A percentile compares a stretch with the other conserved stretches of the same genome.
Conservation (phyloP, 2,329 filamentous ascomycete species). For the Alternaria novae-zelandiae region DNA sequence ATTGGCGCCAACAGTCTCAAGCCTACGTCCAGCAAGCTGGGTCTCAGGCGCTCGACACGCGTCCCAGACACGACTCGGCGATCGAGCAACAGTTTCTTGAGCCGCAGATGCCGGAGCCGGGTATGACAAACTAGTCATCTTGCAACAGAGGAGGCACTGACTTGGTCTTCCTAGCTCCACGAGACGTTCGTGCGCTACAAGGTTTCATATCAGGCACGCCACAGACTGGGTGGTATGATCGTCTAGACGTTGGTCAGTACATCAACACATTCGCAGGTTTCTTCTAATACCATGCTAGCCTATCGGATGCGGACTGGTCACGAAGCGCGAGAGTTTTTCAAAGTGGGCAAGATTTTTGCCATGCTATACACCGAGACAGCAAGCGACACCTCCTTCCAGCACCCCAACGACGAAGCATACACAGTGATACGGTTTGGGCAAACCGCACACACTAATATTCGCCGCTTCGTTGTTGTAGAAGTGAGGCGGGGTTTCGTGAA, state of each 20-base stretch:
- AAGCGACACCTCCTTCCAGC: background rate
- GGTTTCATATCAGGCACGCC: slow-evolving; percentile 3
- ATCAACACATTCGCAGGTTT: background rate
- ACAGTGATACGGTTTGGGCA: slow-evolving; percentile 21
- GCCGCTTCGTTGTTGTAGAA: slow-evolving; percentile 34
- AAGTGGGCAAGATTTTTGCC: slow-evolving; percentile 25
- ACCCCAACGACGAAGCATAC: slow-evolving; percentile 5
- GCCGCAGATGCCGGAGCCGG: background rate
- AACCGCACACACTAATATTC: slow-evolving; percentile 28
- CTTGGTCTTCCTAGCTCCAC: background rate
- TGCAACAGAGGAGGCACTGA: background rate
- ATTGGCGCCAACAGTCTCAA: background rate
- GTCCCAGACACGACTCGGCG: background rate
- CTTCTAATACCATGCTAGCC: slow-evolving; percentile 4
- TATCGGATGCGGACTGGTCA: slow-evolving; percentile 26
- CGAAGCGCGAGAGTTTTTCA: slow-evolving; percentile 25
- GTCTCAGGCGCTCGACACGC: background rate
- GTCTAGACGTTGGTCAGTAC: slow-evolving; percentile 9
- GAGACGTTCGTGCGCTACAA: background rate
- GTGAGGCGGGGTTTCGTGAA: slow-evolving; percentile 28
- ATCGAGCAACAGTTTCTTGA: background rate
- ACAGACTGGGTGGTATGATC: slow-evolving; percentile 8
- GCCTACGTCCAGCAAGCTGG: no score
- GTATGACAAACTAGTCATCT: background rate
- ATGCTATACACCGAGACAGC: slow-evolving; percentile 29